These are phyloP conservation scores for Thielaviopsis ethacetica DNA, from an alignment of 2,329 filamentous ascomycete genomes.

Conservation along the genomic window DNA sequence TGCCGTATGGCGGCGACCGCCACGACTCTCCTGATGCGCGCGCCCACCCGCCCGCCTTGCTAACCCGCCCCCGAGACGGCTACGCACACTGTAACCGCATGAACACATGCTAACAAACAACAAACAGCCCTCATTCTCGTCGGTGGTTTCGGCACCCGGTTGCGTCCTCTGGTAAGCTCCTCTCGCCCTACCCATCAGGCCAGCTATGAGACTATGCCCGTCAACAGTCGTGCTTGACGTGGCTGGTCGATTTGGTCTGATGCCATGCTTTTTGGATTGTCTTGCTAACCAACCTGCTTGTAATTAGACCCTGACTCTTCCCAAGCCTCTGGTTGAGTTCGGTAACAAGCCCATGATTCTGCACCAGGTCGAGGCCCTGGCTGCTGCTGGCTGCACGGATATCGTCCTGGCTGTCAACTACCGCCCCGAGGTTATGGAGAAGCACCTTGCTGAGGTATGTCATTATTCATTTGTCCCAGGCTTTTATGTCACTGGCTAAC, in stretches of 20 bases:
- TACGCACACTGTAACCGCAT: background rate
- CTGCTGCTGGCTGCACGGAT: conserved; percentile 85
- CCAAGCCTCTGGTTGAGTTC: conserved; percentile 92
- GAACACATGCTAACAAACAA: conserved; percentile 1
- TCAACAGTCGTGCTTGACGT: background rate
- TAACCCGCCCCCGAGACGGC: background rate
- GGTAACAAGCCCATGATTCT: conserved; percentile 98
- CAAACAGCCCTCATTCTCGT: conserved; percentile 84
- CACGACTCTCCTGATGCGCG: background rate
- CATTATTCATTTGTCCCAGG: background rate
- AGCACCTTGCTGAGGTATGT: conserved; percentile 71
- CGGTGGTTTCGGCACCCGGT: conserved; percentile 94
- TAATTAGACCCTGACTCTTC: conserved; percentile 76
- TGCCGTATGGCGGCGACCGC: background rate
- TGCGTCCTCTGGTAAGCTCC: conserved; percentile 71
- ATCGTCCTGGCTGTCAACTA: conserved; percentile 99
- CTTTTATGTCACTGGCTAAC: background rate
- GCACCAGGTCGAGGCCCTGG: conserved; percentile 91
- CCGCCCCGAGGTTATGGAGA: conserved; percentile 93
- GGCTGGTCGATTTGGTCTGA: background rate
- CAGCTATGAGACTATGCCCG: background rate
- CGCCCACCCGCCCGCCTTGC: background rate
- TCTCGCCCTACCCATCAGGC: background rate
- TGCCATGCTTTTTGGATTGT: background rate
- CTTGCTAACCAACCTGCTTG: conserved; percentile 10